Percentiles rank a stretch among this genome's conserved stretches.
Conservation (phyloP, 805 yeast genomes). For the Sugiyamaella smithiae region DNA sequence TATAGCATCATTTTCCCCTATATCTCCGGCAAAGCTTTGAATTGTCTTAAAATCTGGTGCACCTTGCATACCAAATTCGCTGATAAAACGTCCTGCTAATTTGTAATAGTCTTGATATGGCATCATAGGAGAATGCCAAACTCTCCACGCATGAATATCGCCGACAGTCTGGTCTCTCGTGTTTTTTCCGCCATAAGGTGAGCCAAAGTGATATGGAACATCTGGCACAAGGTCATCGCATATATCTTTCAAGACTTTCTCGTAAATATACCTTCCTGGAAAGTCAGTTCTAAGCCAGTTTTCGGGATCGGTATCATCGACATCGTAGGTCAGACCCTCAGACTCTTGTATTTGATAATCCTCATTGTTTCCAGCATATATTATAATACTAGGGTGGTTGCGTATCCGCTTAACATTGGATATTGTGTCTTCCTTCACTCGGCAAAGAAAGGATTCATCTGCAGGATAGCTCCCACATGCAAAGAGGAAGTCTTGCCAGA, state of each 20-base stretch:
- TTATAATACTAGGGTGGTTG: constrained; percentile 39
- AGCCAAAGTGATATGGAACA: constrained; percentile 38
- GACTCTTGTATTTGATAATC: constrained; percentile 45
- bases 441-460: constrained; percentile 34
- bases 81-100: constrained; percentile 45
- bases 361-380: constrained; percentile 46
- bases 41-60: constrained; percentile 40
- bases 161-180: constrained; percentile 44
- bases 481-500: constrained; percentile 56
- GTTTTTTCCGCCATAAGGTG: too few relatives aligned
- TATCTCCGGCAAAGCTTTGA: constrained; percentile 37
- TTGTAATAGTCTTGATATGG: constrained; percentile 46
- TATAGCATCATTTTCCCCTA: constrained; percentile 41
- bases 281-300: constrained; percentile 26
- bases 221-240: constrained; percentile 6
- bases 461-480: constrained; percentile 54
- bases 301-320: constrained; percentile 10
- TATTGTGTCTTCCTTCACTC: constrained; percentile 37
- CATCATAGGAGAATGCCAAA: constrained; percentile 45
- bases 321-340: constrained; percentile 13
- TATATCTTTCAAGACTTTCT: constrained; percentile 19
- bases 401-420: constrained; percentile 42
- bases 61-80: constrained; percentile 53
- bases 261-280: constrained; percentile 45
- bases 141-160: constrained; percentile 52